Percentiles rank a stretch among this genome's conserved stretches.
Conservation (phyloP, 768 basidiomycete genomes). For the Lentinula guzmanii region DNA sequence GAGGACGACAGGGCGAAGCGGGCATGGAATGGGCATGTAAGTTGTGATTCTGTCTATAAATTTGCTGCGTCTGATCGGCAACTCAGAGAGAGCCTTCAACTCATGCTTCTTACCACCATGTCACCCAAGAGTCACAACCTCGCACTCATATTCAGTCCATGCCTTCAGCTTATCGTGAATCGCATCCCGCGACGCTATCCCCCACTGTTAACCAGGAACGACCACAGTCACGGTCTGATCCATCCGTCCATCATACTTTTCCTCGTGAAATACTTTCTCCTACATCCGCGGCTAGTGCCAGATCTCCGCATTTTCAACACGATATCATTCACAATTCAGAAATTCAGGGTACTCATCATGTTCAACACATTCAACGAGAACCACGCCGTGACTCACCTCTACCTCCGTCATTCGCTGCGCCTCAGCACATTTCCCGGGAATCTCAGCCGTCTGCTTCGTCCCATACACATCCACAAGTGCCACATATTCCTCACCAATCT, state of each 20-base stretch:
- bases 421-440: background rate
- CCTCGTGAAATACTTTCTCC: background rate
- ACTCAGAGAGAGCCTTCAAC: background rate
- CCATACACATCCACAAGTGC: background rate
- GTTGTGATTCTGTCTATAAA: background rate
- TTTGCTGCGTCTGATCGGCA: background rate
- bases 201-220: background rate
- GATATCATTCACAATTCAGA: background rate
- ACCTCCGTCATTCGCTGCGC: background rate
- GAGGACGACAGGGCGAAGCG: background rate
- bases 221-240: conserved; percentile 1
- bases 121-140: background rate
- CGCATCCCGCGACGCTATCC: background rate
- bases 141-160: background rate
- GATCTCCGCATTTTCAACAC: conserved; percentile 3
- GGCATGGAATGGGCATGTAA: conserved; percentile 1
- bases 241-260: background rate
- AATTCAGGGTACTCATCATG: background rate
- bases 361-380: background rate
- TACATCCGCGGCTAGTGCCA: background rate
- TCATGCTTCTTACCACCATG: background rate
- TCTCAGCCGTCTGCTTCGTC: background rate
- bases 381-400: background rate
- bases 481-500: background rate
- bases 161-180: background rate